These are phyloP conservation scores for Purshia tridentata DNA, from an alignment of 306 rosid genomes.

Conservation along the genomic window DNA sequence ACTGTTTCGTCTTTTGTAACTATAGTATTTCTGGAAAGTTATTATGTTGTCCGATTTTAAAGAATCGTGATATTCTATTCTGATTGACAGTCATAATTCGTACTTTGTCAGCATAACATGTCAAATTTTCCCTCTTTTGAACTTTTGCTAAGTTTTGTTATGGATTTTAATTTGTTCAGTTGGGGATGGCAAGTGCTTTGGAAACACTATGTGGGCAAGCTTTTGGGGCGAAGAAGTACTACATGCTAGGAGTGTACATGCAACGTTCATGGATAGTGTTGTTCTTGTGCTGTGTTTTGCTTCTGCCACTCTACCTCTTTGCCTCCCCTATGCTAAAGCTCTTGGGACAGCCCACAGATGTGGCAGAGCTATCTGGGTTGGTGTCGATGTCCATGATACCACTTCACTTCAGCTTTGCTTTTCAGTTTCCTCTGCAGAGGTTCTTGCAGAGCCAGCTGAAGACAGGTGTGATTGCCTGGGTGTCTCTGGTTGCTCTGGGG, in stretches of 20 bases:
- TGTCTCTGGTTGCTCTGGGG: slow-evolving; percentile 36
- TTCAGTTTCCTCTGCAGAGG: slow-evolving; percentile 64
- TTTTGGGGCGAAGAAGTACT: slow-evolving; percentile 65
- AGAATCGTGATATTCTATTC: too few relatives aligned
- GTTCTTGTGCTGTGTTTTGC: slow-evolving; percentile 47
- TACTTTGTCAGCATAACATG: too few relatives aligned
- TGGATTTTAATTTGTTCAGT: slow-evolving; percentile 22
- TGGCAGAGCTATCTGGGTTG: slow-evolving; percentile 53
- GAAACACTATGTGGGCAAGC: slow-evolving; percentile 92
- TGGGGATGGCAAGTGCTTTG: slow-evolving; percentile 88
- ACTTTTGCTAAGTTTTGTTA: not conserved
- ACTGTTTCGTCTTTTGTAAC: too few relatives aligned
- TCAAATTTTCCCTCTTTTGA: too few relatives aligned
- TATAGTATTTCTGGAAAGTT: too few relatives aligned
- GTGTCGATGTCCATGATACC: slow-evolving; percentile 56
- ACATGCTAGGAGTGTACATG: slow-evolving; percentile 83
- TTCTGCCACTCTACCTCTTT: slow-evolving; percentile 54
- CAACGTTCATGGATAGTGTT: slow-evolving; percentile 86
- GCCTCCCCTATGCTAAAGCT: slow-evolving; percentile 54
- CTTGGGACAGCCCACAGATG: slow-evolving; percentile 59
- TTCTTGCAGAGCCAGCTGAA: slow-evolving; percentile 67
- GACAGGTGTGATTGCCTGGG: slow-evolving; percentile 48
- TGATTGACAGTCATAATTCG: too few relatives aligned
- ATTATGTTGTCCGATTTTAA: too few relatives aligned
- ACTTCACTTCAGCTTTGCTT: slow-evolving; percentile 57